Conservation (phyloP, 345 rosid genomes). For the Triadica sebifera region DNA sequence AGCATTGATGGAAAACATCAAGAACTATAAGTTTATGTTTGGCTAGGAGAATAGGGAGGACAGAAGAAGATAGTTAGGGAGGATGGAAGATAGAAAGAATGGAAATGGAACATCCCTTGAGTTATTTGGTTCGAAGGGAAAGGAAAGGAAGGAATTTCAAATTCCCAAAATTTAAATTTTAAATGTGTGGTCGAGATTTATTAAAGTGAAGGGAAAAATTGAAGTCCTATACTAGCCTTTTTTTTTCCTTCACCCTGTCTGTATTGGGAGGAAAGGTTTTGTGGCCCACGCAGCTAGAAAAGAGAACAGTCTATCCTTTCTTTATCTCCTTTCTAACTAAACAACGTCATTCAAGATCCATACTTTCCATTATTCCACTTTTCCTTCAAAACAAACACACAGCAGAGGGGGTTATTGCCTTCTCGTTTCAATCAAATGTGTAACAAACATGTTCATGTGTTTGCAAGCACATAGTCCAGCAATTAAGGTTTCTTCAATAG, state of each 20-base stretch:
- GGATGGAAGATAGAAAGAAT: neutral
- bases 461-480: neutral
- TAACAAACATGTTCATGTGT: neutral
- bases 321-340: neutral
- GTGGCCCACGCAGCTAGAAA: too few relatives aligned
- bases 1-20: neutral
- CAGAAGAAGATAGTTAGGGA: neutral
- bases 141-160: too few relatives aligned
- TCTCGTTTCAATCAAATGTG: neutral
- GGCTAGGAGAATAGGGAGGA: too few relatives aligned
- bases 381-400: neutral
- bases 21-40: neutral
- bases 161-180: too few relatives aligned
- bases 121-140: too few relatives aligned
- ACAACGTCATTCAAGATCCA: neutral
- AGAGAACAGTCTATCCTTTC: too few relatives aligned
- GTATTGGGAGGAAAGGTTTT: neutral
- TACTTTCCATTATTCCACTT: neutral
- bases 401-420: too few relatives aligned
- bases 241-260: neutral
- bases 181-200: too few relatives aligned
- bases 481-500: neutral
- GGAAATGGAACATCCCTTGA: neutral
- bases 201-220: too few relatives aligned
- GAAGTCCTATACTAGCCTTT: neutral